Base-by-base conservation (phyloP, 2,329 filamentous ascomycete species). In the Scedosporium dehoogii region DNA sequence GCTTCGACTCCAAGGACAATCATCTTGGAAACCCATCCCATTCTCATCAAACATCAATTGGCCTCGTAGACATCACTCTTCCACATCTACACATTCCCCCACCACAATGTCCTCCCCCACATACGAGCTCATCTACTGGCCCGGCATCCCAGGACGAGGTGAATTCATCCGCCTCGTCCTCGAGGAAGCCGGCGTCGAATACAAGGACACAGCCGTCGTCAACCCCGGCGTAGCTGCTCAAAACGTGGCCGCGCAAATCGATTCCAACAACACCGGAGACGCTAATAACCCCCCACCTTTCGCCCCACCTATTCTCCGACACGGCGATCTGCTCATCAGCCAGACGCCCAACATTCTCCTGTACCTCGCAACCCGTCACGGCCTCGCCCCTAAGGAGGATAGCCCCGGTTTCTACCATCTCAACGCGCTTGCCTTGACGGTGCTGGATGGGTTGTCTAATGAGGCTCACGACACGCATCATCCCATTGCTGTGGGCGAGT, bases 381-480 rank as follows among this genome's bases (percentile, higher is more conserved):
- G 81, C 0, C 77, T 91, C 1, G 80, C 78, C 0, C 78, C 79
- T 3, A 74, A 75, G 1, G 66, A 75, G 1, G 66, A 72, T 18
- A 73, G 71, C 2, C 70, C 73, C 3, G 79, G 78, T 1, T 72
- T 82, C 56, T 86, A 82, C 65, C 79, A 81, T 62, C 76, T 91
- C 65, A 85, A 90, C 63, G 79, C 78, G 58, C 79, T 92, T 29
- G 78, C 81, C 0, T 73, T 92, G 63, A 92, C 89, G 3, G 86
- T 88, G 1, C 73, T 92, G 18, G 90, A 93, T 68, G 82, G 82
- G 0, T 73, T 92, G 57, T 83, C 83, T 68, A 85, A 87, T 66
- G 90, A 92, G 74, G 72, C 84, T 0, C 90, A 92, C 70, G 88
- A 92, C 68, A 85, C 84, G 27, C 90, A 93, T 71, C 90, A 93